A percentile compares a stretch with the other conserved stretches of the same genome.
Evolutionary conservation across 1,139 yeast genomes (phyloP).

Genomic region (Protomyces inouyei): DNA sequence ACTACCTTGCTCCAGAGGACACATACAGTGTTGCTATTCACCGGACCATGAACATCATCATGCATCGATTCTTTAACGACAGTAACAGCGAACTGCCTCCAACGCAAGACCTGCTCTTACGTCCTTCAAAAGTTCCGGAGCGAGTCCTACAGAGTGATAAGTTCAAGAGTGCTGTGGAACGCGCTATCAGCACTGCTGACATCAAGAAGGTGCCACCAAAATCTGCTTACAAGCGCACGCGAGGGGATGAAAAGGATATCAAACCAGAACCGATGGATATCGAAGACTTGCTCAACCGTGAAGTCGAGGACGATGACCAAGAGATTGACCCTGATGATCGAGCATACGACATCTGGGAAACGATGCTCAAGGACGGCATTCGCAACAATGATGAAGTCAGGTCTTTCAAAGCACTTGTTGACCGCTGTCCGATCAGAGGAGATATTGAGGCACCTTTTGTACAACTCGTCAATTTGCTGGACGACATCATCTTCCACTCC

Average conservation of each 20-base stretch:
- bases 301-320: not conserved
- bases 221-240: conserved; percentile 30
- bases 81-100: conserved; percentile 29
- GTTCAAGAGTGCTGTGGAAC: not conserved
- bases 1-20: conserved; percentile 33
- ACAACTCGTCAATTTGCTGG: conserved; percentile 15
- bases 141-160: not conserved
- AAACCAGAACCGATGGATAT: conserved; percentile 24
- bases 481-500: conserved; percentile 7
- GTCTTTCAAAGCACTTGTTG: conserved; percentile 16
- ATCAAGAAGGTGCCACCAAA: conserved; percentile 30
- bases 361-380: conserved; percentile 7
- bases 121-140: not conserved
- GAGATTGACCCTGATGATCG: not conserved
- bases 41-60: conserved; percentile 37
- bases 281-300: conserved; percentile 30
- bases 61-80: conserved; percentile 37
- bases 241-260: conserved; percentile 2
- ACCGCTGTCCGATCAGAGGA: conserved; percentile 1
- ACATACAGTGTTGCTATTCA: conserved; percentile 38
- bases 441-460: conserved; percentile 23
- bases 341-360: not conserved
- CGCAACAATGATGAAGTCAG: conserved; percentile 19
- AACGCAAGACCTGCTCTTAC: not conserved
- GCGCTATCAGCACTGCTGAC: conserved; percentile 30